Percentiles rank a stretch among this genome's conserved stretches.
Evolutionary conservation across 768 basidiomycete species (phyloP).

Genomic region (Trametes gibbosa): DNA sequence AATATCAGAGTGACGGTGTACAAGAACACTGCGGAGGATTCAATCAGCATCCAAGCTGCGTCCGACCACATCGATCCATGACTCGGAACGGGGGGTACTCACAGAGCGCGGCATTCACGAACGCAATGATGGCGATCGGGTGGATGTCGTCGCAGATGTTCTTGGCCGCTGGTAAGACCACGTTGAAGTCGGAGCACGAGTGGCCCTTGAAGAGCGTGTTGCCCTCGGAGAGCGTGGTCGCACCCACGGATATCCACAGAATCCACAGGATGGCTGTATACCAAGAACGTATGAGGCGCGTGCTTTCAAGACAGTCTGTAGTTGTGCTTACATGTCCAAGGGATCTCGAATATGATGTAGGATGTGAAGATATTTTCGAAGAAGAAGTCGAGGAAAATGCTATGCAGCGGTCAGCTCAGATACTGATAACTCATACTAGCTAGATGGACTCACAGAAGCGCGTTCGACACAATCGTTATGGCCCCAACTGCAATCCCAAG

Average conservation of each 20-base stretch:
- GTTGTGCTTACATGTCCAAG: conserved; percentile 2
- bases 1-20: background rate
- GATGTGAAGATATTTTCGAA: conserved; percentile 8
- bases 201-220: background rate
- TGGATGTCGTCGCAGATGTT: conserved; percentile 4
- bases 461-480: background rate
- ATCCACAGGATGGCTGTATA: conserved; percentile 4
- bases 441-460: background rate
- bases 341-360: background rate
- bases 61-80: background rate
- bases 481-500: background rate
- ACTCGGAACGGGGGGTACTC: too few relatives aligned
- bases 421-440: background rate
- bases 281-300: background rate
- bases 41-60: background rate
- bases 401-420: background rate
- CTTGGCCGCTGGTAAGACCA: background rate
- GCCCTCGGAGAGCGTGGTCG: conserved; percentile 3
- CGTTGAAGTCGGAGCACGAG: background rate
- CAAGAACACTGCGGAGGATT: conserved; percentile 1
- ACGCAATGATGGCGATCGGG: conserved; percentile 1
- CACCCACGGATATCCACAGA: conserved; percentile 5
- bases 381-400: conserved; percentile 5
- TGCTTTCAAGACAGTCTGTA: background rate
- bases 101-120: conserved; percentile 1